Base-by-base conservation (phyloP, 108 stramenopile species). In the Skeletonema marinoi region DNA sequence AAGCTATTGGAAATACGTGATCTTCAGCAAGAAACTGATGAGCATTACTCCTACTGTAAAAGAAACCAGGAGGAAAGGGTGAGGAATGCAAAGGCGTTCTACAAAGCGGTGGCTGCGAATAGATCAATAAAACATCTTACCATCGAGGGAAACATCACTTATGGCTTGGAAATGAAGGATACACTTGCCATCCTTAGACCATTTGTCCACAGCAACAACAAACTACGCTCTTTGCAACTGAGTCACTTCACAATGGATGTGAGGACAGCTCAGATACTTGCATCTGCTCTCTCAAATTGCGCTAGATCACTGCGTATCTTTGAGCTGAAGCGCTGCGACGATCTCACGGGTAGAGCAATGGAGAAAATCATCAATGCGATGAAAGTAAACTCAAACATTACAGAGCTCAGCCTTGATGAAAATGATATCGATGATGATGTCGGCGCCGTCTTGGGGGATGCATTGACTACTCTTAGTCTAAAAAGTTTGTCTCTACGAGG, bases 11-110 rank as follows among this genome's bases (percentile, higher is more conserved):
- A 62, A 62, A 62, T 62, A 14, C 16, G 17, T 3, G 60, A 62
- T 36, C 35, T 36, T 32, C 31, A 14, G 4, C 32, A 62, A 30
- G 32, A 62, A 7, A 21, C 60, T 3, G 60, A 62, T 32, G 35
- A 36, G 5, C 60, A 62, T 62, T 62, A 36, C 31, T 36, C 30
- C n/a, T 36, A 62, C 14, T 32, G 60, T 14, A 2, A 14, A n/a
- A 11, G 12, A 48, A 36, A 62, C 13, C 60, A 62, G 19, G 35
- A 36, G 60, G 60, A 32, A 62, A 36, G 60, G 5, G n/a, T 62
- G 14, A 32, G 60, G 14, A 62, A 62, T 36, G 60, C 60, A 13
- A 62, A 62, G 14, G 60, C 60, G n/a, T 62, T 62, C 35, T 62
- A 62, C 35, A 12, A 16, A 2, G 60, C 60, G 8, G 60, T 62